phyloP scores from a whole-genome alignment of 2,329 filamentous ascomycete species.

The Aspergillus nomiae region DNA sequence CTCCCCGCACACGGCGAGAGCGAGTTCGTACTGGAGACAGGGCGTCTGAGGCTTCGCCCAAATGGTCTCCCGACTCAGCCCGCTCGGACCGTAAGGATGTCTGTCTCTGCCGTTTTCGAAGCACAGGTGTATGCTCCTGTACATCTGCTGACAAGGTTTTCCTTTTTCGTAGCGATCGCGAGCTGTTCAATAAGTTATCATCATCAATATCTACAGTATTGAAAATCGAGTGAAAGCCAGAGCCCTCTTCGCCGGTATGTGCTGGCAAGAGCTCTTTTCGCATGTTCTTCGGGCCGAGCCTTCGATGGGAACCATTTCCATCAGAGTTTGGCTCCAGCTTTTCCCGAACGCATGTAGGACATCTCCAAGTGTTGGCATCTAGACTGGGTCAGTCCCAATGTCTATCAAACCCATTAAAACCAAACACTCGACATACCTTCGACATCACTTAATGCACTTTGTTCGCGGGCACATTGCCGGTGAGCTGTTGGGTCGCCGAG shows the following conservation, averaged over 20 bases:
- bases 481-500: conserved; percentile 69
- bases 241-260: conserved; percentile 63
- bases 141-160: conserved; percentile 72
- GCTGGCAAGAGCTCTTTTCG: conserved; percentile 72
- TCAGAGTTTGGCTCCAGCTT: conserved; percentile 37
- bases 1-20: conserved; percentile 56
- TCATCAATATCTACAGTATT: conserved; percentile 71
- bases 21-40: conserved; percentile 49
- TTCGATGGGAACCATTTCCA: conserved; percentile 40
- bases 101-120: conserved; percentile 53
- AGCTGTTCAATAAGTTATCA: conserved; percentile 69
- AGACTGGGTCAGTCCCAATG: conserved; percentile 37
- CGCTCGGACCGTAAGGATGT: conserved; percentile 29
- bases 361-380: conserved; percentile 65
- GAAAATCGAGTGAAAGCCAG: conserved; percentile 76
- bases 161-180: conserved; percentile 77
- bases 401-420: background rate
- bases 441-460: conserved; percentile 62
- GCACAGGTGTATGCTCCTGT: conserved; percentile 49
- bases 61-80: conserved; percentile 22
- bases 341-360: conserved; percentile 56
- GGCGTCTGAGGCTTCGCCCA: conserved; percentile 22
- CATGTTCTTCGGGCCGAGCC: conserved; percentile 65
- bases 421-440: conserved; percentile 55
- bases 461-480: conserved; percentile 81